Evolutionary conservation across 2,329 filamentous ascomycete species (phyloP).

Genomic region (Trichoderma sp.): DNA sequence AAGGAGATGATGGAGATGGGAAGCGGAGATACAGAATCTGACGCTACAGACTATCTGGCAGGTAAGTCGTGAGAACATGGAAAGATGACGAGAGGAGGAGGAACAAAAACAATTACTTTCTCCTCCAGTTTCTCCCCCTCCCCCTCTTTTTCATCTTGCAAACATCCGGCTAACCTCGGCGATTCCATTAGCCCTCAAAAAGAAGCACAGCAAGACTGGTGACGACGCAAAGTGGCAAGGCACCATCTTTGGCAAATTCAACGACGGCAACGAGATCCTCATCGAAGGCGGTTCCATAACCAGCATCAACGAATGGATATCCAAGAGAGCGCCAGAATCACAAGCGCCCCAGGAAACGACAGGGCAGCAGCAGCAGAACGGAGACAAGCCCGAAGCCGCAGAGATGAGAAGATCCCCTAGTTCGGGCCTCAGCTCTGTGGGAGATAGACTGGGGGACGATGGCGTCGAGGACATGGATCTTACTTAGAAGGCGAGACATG

Average conservation of each 20-base stretch:
- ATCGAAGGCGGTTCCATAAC: slow-evolving; percentile 67
- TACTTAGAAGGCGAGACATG: slow-evolving; percentile 27
- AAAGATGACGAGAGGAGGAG: neutral
- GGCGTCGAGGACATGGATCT: slow-evolving; percentile 47
- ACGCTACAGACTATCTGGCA: slow-evolving; percentile 67
- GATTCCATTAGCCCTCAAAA: slow-evolving; percentile 65
- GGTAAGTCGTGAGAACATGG: slow-evolving; percentile 48
- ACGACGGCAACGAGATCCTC: slow-evolving; percentile 67
- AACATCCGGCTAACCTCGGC: slow-evolving; percentile 38
- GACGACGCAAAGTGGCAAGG: slow-evolving; percentile 84
- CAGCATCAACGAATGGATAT: slow-evolving; percentile 39
- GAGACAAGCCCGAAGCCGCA: slow-evolving; percentile 14
- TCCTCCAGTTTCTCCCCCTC: neutral
- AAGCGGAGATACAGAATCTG: slow-evolving; percentile 62
- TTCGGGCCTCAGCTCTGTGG: slow-evolving; percentile 56
- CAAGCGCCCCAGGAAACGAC: neutral
- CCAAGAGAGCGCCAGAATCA: slow-evolving; percentile 27
- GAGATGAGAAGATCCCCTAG: slow-evolving; percentile 49
- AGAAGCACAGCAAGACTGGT: slow-evolving; percentile 85
- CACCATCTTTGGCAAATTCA: slow-evolving; percentile 72
- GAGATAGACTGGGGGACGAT: slow-evolving; percentile 44
- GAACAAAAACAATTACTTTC: neutral
- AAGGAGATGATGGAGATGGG: slow-evolving; percentile 79
- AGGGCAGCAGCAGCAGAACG: slow-evolving; percentile 19
- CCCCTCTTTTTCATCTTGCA: neutral